A percentile compares a stretch with the other conserved stretches of the same genome.
These are phyloP conservation scores for Arabidopsis lyrata DNA, from an alignment of 441 rosid genomes.

Conservation along the genomic window DNA sequence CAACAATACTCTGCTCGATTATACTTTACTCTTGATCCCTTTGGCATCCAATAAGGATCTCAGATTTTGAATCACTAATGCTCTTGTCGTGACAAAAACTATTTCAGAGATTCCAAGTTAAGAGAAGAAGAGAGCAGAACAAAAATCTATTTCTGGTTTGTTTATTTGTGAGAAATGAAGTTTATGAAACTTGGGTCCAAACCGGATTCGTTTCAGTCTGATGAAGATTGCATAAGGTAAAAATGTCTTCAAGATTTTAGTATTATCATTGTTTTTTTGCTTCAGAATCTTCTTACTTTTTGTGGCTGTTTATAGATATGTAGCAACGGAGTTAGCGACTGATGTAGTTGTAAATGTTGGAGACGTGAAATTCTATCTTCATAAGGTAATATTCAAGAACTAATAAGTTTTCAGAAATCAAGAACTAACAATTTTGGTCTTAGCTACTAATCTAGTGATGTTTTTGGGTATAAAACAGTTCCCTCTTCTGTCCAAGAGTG, in stretches of 20 bases:
- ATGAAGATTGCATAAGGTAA: conserved; percentile 76
- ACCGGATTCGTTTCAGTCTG: conserved; percentile 88
- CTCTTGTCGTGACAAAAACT: not conserved
- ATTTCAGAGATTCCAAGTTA: not conserved
- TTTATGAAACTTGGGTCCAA: conserved; percentile 99
- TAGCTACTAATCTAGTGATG: conserved; percentile 1
- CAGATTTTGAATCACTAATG: conserved; percentile 10
- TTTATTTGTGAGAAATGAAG: conserved; percentile 61
- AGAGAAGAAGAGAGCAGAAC: conserved; percentile 37
- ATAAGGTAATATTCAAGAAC: conserved; percentile 53
- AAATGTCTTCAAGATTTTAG: conserved; percentile 22
- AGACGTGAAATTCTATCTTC: conserved; percentile 65
- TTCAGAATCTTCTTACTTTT: conserved; percentile 1
- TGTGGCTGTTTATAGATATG: conserved; percentile 51
- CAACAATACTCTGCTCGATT: conserved; percentile 35
- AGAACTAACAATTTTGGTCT: not conserved
- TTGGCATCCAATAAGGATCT: conserved; percentile 46
- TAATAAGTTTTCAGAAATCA: not conserved
- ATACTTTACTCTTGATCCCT: conserved; percentile 24
- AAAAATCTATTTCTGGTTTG: conserved; percentile 1
- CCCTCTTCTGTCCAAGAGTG: conserved; percentile 71
- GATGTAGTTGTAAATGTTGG: conserved; percentile 61
- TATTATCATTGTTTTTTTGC: not conserved
- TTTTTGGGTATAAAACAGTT: conserved; percentile 45
- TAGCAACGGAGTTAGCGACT: conserved; percentile 64